Base-by-base conservation (phyloP, 2,329 filamentous ascomycete genomes). In the Beauveria varroae region DNA sequence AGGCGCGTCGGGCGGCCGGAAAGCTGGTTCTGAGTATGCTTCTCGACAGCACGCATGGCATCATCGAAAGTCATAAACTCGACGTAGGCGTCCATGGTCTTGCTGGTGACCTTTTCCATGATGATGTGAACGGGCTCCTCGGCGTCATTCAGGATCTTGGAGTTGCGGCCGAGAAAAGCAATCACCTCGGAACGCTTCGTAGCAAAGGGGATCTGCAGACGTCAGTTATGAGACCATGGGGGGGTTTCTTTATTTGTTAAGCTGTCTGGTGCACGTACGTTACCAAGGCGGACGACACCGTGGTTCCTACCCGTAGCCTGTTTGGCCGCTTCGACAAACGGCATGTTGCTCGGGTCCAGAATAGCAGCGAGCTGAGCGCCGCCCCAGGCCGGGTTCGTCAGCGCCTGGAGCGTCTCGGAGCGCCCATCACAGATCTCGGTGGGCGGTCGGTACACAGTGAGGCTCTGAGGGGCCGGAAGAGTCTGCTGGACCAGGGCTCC, bases 91-190 rank as follows among this genome's bases (percentile, higher is more conserved):
- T 86, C 84, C 70, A 84, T 79, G 0, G 84, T 86, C 77, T 86
- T 86, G 68, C 79, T 80, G 3, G 82, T 83, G 24, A 80, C 76
- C n/a, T 83, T 79, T 60, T 86, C 84, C 83, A 86, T 86, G 65
- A 86, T 83, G 64, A 86, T 85, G 63, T 86, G 84, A 8, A 87
- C 75, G 0, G 82, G 79, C 66, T 85, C 83, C 6, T 82, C 75
- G 2, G 68, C 69, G 62, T 86, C 83, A 34, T 78, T 80, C 52
- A 85, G 69, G 40, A 86, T 77, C 61, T 77, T 79, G 24, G 81
- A 79, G 65, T 82, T 85, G 55, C 81, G 79, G 3, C 84, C 84
- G 20, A 86, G 74, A 66, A 86, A 83, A 1, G 83, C 83, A 58
- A 84, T 75, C 20, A 87, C 72, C 67, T 86, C 83, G 16, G 79